Evolutionary conservation across 805 yeast species (phyloP), one percentile per base, ranked within the genome.

Genomic region (Alloascoidea hylecoeti): DNA sequence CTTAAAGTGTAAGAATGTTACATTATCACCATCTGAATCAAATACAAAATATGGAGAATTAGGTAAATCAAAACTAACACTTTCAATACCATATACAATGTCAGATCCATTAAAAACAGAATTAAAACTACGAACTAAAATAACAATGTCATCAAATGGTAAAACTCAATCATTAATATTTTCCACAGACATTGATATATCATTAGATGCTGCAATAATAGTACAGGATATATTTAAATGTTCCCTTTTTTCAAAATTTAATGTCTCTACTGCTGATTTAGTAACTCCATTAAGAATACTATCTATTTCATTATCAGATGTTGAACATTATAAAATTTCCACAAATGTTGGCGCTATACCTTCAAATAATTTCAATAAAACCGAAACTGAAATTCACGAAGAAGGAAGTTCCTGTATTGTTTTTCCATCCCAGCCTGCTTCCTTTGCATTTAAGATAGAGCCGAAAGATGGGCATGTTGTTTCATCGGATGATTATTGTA

Each of bases 221-320:
- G 94, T 82, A 2, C 89, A 81, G 48, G 95, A 84, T 51, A 73
- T 77, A 6, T 82, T 81, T 60, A 70, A 73, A 44, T 52, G 67
- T 14, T 57, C 63, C 18, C 56, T 83, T 1, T 77, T 70, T 44
- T 74, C 85, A 3, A 78, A 75, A 46, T 84, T 80, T 50, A 71
- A 78, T 12, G 64, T 83, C 35, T 78, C 83, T 15, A 66, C 86
- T 3, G 61, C 78, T 0, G 63, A 65, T 17, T 39, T 61, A 0
- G 55, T 57, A 5, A 47, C 53, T 3, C 94, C 92, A 0, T 61
- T 78, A 2, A 57, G 80, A 39, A 54, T 81, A 4, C 47, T 63
- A 3, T 49, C 58, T 4, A 74, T 71, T 15, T 52, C 55, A 3
- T 58, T 75, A 35, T 41, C 45, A 2, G 58, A 64, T 1, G 50